phyloP scores from a whole-genome alignment of 345 rosid species.

The Pugionium cornutum region DNA sequence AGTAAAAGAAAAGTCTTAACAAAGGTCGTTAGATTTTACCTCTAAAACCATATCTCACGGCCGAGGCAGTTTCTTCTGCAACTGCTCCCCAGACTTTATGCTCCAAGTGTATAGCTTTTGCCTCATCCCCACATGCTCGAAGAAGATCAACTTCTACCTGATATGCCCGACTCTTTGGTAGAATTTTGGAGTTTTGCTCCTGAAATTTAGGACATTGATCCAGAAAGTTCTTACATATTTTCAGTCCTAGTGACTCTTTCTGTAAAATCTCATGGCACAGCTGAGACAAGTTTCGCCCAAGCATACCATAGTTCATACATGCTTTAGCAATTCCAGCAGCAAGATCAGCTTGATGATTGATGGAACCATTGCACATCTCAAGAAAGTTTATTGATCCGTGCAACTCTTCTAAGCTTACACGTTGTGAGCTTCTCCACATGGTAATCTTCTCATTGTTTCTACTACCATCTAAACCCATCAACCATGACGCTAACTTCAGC shows the following conservation, averaged over 20 bases:
- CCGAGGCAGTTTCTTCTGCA: conserved; percentile 95
- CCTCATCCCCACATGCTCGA: conserved; percentile 69
- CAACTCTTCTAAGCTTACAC: conserved; percentile 94
- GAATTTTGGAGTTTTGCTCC: conserved; percentile 77
- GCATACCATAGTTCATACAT: conserved; percentile 84
- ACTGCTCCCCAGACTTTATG: conserved; percentile 85
- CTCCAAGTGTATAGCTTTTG: conserved; percentile 60
- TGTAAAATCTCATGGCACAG: conserved; percentile 85
- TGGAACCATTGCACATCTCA: conserved; percentile 80
- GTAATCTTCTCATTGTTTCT: conserved; percentile 46
- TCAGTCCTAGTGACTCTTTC: conserved; percentile 58
- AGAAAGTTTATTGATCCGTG: conserved; percentile 86
- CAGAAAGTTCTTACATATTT: conserved; percentile 71
- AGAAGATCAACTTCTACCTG: conserved; percentile 94
- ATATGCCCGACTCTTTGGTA: conserved; percentile 87
- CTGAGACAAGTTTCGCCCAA: conserved; percentile 80
- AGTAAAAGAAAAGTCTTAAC: neutral
- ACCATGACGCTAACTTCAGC: conserved; percentile 78
- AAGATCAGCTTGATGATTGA: conserved; percentile 90
- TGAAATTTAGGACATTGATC: conserved; percentile 67
- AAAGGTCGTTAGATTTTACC: conserved; percentile 45
- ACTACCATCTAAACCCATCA: conserved; percentile 76
- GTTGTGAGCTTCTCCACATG: conserved; percentile 74
- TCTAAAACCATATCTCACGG: conserved; percentile 88
- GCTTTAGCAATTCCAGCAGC: conserved; percentile 94